Conservation (phyloP, 2,329 filamentous ascomycete genomes). For the Colletotrichum agaves region DNA sequence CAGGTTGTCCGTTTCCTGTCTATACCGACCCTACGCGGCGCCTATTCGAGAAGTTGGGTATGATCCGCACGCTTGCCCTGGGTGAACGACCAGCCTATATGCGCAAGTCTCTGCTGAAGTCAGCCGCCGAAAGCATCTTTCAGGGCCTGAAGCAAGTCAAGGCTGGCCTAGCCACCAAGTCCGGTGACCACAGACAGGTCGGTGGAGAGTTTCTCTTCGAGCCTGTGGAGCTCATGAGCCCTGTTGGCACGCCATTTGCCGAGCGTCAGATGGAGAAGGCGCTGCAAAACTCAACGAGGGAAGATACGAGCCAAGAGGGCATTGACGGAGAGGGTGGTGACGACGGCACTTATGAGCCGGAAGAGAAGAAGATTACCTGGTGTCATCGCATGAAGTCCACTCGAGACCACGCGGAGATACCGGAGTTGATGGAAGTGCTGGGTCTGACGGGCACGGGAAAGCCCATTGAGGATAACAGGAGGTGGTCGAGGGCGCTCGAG, state of each 20-base stretch:
- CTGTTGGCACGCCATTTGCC: conserved; percentile 55
- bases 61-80: conserved; percentile 71
- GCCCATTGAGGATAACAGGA: conserved; percentile 52
- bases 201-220: conserved; percentile 86
- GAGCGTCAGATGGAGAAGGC: conserved; percentile 44
- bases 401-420: conserved; percentile 79
- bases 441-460: conserved; percentile 61
- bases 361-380: conserved; percentile 76
- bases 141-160: conserved; percentile 70
- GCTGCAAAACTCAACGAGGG: conserved; percentile 21
- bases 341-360: conserved; percentile 44
- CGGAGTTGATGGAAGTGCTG: conserved; percentile 71
- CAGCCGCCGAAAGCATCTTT: conserved; percentile 61
- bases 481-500: conserved; percentile 58
- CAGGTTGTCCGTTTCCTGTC: conserved; percentile 76
- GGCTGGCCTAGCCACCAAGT: conserved; percentile 68
- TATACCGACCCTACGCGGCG: conserved; percentile 78
- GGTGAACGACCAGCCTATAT: conserved; percentile 74
- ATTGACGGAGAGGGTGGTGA: conserved; percentile 36
- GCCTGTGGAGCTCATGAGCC: conserved; percentile 56
- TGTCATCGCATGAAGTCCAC: conserved; percentile 85
- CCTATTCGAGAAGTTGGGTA: conserved; percentile 74
- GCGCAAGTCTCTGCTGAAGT: conserved; percentile 62
- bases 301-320: conserved; percentile 26
- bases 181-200: conserved; percentile 74